These are phyloP conservation scores for Teratosphaeriaceae sp. DNA, from an alignment of 2,329 filamentous ascomycete genomes.

Conservation along the genomic window DNA sequence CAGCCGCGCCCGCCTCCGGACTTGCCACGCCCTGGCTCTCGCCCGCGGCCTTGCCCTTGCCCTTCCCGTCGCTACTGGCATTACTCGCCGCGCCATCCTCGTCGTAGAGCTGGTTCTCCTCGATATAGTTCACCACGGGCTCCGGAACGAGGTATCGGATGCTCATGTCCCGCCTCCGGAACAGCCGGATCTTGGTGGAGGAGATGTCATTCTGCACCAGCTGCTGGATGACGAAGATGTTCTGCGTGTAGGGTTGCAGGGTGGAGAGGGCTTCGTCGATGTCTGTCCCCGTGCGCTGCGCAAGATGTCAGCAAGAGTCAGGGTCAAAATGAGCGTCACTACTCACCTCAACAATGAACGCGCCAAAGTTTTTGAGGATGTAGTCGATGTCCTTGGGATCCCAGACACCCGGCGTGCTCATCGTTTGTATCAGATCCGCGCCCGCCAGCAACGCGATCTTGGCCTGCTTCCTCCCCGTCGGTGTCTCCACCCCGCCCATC, in stretches of 20 bases:
- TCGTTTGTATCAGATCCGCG: slow-evolving; percentile 46
- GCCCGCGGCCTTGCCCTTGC: slow-evolving; percentile 25
- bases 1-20: too few species aligned
- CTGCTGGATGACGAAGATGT: slow-evolving; percentile 82
- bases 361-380: slow-evolving; percentile 75
- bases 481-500: slow-evolving; percentile 63
- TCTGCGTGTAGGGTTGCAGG: slow-evolving; percentile 74
- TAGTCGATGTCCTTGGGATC: slow-evolving; percentile 76
- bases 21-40: slow-evolving; percentile 27
- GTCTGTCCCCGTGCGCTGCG: slow-evolving; percentile 76
- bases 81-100: slow-evolving; percentile 27
- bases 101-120: slow-evolving; percentile 31
- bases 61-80: slow-evolving; percentile 15
- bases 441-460: slow-evolving; percentile 78
- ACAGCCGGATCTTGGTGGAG: slow-evolving; percentile 74
- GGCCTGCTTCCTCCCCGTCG: slow-evolving; percentile 61
- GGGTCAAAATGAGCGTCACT: not conserved
- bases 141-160: slow-evolving; percentile 71
- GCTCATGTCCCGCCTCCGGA: slow-evolving; percentile 72
- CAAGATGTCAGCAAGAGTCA: slow-evolving; percentile 54
- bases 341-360: slow-evolving; percentile 60
- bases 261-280: slow-evolving; percentile 81
- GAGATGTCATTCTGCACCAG: slow-evolving; percentile 82
- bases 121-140: slow-evolving; percentile 56
- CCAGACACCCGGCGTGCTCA: slow-evolving; percentile 61